A percentile compares a stretch with the other conserved stretches of the same genome.
These are phyloP conservation scores for Hanseniaspora lachancei DNA, from an alignment of 805 yeast species.

Conservation along the genomic window DNA sequence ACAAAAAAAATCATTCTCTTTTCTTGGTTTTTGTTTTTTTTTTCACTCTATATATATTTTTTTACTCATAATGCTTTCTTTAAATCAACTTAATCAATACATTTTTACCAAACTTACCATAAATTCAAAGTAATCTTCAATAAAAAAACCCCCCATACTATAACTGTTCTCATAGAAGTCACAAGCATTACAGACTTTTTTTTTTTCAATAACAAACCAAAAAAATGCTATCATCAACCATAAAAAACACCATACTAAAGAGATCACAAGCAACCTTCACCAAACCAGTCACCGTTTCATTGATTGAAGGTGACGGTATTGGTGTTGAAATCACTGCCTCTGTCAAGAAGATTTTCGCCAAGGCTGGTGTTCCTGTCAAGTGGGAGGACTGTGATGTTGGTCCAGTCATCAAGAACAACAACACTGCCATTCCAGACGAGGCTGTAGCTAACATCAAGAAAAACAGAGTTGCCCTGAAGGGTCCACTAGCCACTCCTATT, in stretches of 20 bases:
- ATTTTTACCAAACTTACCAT: too few relatives aligned
- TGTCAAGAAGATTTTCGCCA: constrained; percentile 81
- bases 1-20: neutral
- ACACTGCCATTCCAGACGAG: constrained; percentile 80
- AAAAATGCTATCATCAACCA: constrained; percentile 2
- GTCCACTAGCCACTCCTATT: constrained; percentile 96
- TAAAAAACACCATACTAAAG: constrained; percentile 6
- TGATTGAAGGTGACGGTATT: constrained; percentile 98
- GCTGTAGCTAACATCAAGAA: constrained; percentile 88
- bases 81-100: too few relatives aligned
- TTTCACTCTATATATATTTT: too few relatives aligned
- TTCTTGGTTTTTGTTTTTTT: too few relatives aligned
- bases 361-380: constrained; percentile 89
- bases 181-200: too few relatives aligned
- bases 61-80: too few relatives aligned
- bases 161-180: too few relatives aligned
- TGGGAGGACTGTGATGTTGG: constrained; percentile 97
- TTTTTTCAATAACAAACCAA: neutral
- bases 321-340: constrained; percentile 92
- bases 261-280: constrained; percentile 21
- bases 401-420: constrained; percentile 80
- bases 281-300: constrained; percentile 78
- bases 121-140: too few relatives aligned
- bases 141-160: too few relatives aligned
- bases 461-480: constrained; percentile 91